Base-by-base conservation (phyloP, 2,329 filamentous ascomycete genomes). In the Colletotrichum endophyticum region DNA sequence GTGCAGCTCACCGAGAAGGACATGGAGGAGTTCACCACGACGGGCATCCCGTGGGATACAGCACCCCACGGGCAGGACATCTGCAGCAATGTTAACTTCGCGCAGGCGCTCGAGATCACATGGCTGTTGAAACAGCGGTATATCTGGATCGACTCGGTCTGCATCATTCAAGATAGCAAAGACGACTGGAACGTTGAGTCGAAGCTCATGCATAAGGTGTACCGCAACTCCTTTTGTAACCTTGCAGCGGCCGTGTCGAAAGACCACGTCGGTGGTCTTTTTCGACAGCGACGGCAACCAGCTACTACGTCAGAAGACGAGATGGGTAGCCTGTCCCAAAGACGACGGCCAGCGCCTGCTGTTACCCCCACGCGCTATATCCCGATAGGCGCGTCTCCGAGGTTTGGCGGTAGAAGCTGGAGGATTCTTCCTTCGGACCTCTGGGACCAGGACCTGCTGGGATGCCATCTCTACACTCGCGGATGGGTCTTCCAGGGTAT, bases 131-230 rank as follows among this genome's bases (percentile, higher is more conserved):
- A 78, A 6, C n/a, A 77, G 39, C 44, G 66, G 3, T 81, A 81
- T 25, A 19, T 81, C 7, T 82, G 80, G 80, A 81, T 82, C 30
- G 80, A 82, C 68, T 81, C 80, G 6, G 68, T 82, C 3, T 82
- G 81, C 59, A 82, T 81, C 57, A 69, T 81, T 8, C 80, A 81
- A 49, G 39, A 27, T 5, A 22, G 75, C 9, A 67, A n/a, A 15
- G 44, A 67, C 0, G 79, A 81, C 25, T 80, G 79, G 79, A 53
- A 72, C 3, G 25, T 19, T 1, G 78, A 81, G 69, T 71, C 76
- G 1, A 25, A 63, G 13, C 56, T 59, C 16, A 79, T 79, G 78
- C 72, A 70, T 5, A 62, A 69, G 16, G 73, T 77, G 6, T 77
- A 77, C 25, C 66, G 72, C 6, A 66, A 77, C 62, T 77, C 78